Percentiles rank a stretch among this genome's conserved stretches.
Conservation (phyloP, 768 basidiomycete species). For the Agaricus blazei region DNA sequence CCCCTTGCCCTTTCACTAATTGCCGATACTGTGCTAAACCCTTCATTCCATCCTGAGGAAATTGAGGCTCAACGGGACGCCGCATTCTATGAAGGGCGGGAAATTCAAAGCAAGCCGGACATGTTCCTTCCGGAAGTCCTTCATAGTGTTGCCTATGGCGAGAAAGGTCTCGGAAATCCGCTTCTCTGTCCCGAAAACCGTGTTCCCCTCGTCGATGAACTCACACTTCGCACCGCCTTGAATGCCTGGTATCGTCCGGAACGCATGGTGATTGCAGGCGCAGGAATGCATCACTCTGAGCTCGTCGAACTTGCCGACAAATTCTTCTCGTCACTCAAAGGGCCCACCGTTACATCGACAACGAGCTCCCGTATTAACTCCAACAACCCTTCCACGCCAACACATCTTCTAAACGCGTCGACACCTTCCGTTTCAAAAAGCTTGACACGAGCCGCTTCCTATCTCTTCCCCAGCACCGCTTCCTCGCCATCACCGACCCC, state of each 20-base stretch:
- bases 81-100: constrained; percentile 86
- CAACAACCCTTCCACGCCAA: constrained; percentile 31
- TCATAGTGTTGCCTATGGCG: constrained; percentile 79
- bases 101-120: constrained; percentile 85
- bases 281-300: constrained; percentile 86
- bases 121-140: constrained; percentile 89
- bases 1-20: constrained; percentile 83
- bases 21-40: constrained; percentile 83
- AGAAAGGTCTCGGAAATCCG: constrained; percentile 82
- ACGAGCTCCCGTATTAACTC: constrained; percentile 23
- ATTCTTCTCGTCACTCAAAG: constrained; percentile 71
- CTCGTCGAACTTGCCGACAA: constrained; percentile 83
- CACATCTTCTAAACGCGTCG: constrained; percentile 55
- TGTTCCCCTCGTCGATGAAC: constrained; percentile 59
- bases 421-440: constrained; percentile 57
- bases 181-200: constrained; percentile 85
- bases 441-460: constrained; percentile 74
- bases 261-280: constrained; percentile 91
- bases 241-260: constrained; percentile 89
- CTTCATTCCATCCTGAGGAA: constrained; percentile 73
- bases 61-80: constrained; percentile 81
- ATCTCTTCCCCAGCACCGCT: constrained; percentile 49
- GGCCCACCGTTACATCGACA: constrained; percentile 21
- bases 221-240: constrained; percentile 59
- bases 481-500: constrained; percentile 20